Conservation (phyloP, 176 grass and related monocot species). For the Phragmites australis region DNA sequence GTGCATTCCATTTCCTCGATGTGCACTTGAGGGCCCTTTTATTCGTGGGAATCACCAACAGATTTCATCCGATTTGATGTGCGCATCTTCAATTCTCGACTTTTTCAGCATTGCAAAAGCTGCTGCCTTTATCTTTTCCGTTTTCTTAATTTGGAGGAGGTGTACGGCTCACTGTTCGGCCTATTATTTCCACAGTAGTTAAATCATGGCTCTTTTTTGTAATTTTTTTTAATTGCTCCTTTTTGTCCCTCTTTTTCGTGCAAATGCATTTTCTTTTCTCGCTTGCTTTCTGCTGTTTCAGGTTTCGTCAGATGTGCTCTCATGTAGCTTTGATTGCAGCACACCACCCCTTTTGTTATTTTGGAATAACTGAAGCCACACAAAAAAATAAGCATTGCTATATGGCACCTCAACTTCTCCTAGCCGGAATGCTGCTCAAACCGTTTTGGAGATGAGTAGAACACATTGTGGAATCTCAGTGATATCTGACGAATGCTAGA, state of each 20-base stretch:
- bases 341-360: constrained; percentile 1
- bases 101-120: constrained; percentile 47
- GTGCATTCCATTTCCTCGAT: background rate
- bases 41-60: background rate
- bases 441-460: background rate
- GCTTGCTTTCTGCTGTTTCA: constrained; percentile 20
- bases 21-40: background rate
- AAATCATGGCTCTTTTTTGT: background rate
- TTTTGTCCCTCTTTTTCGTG: constrained; percentile 1
- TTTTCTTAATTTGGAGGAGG: constrained; percentile 45
- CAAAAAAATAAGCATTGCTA: background rate
- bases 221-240: constrained; percentile 32
- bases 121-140: constrained; percentile 38
- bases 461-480: background rate
- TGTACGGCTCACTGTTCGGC: constrained; percentile 40
- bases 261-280: background rate
- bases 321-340: constrained; percentile 24
- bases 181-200: constrained; percentile 27
- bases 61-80: constrained; percentile 43
- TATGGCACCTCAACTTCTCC: constrained; percentile 6
- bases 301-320: constrained; percentile 20
- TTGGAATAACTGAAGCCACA: constrained; percentile 21
- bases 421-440: constrained; percentile 9
- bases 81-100: constrained; percentile 19
- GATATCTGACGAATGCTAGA: constrained; percentile 17